Evolutionary conservation across 805 yeast species (phyloP).

Genomic region (Grigorovia yakushimaensis): DNA sequence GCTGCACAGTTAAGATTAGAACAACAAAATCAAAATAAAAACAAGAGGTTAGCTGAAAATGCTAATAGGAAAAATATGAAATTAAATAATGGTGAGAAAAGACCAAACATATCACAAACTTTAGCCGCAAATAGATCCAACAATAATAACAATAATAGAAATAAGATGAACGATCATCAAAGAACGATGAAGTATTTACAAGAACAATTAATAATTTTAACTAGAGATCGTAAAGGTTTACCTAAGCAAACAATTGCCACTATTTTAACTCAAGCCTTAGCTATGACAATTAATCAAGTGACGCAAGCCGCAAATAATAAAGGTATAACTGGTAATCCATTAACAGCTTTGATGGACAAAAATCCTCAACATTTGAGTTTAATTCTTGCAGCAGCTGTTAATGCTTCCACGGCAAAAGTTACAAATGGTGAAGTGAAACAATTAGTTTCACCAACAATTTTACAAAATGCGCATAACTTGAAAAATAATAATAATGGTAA

Average conservation of each 20-base stretch:
- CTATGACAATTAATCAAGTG: conserved; percentile 86
- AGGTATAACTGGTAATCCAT: conserved; percentile 69
- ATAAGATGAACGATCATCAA: conserved; percentile 29
- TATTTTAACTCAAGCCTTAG: conserved; percentile 80
- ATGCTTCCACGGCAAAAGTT: conserved; percentile 60
- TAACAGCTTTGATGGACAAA: conserved; percentile 66
- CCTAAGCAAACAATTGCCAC: conserved; percentile 78
- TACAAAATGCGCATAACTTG: background rate
- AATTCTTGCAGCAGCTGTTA: conserved; percentile 69
- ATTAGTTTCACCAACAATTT: conserved; percentile 19
- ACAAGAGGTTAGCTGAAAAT: conserved; percentile 18
- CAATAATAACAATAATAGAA: background rate
- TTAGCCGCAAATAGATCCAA: conserved; percentile 25
- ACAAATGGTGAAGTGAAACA: conserved; percentile 45
- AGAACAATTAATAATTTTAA: conserved; percentile 71
- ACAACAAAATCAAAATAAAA: conserved; percentile 38
- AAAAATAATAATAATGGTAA: too few species aligned
- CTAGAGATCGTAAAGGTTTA: conserved; percentile 66
- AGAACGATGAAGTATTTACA: conserved; percentile 73
- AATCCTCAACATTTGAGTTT: conserved; percentile 75
- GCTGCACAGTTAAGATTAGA: conserved; percentile 45
- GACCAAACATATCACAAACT: conserved; percentile 29
- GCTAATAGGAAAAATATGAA: conserved; percentile 6
- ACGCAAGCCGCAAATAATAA: conserved; percentile 80
- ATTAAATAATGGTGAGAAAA: conserved; percentile 16